Percentiles rank a stretch among this genome's conserved stretches.
Conservation (phyloP, 805 yeast species). For the Saccharomycopsis fibuligera region DNA sequence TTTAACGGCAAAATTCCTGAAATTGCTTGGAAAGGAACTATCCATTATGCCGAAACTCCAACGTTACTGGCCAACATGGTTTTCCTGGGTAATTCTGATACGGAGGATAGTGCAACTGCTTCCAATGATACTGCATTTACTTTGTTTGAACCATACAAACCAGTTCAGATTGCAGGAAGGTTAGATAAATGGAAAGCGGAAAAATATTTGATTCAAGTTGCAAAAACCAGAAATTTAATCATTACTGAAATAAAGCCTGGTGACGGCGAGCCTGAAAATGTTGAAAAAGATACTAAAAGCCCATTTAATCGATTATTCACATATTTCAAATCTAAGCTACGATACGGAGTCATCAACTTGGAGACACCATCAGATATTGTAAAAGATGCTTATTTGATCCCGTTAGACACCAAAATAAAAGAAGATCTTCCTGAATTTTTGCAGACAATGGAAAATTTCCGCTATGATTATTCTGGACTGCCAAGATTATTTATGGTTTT, state of each 20-base stretch:
- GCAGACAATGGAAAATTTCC: neutral
- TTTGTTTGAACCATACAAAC: conserved; percentile 26
- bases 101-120: neutral
- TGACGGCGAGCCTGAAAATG: no score
- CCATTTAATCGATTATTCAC: no score
- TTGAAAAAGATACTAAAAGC: no score
- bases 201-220: conserved; percentile 44
- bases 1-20: neutral
- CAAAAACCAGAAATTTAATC: neutral
- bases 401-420: neutral
- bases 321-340: conserved; percentile 1
- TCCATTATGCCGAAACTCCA: conserved; percentile 2
- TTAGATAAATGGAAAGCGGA: conserved; percentile 49
- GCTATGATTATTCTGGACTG: neutral
- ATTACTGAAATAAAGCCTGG: neutral
- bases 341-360: conserved; percentile 11
- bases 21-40: conserved; percentile 6
- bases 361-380: neutral
- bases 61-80: conserved; percentile 1
- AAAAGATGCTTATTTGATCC: conserved; percentile 11
- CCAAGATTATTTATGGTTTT: conserved; percentile 7
- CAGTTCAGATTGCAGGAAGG: conserved; percentile 55
- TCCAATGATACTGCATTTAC: conserved; percentile 12
- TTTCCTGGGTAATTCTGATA: conserved; percentile 7
- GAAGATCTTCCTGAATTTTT: conserved; percentile 8